Conservation (phyloP, 2,329 filamentous ascomycete genomes). For the Alternaria solani region DNA sequence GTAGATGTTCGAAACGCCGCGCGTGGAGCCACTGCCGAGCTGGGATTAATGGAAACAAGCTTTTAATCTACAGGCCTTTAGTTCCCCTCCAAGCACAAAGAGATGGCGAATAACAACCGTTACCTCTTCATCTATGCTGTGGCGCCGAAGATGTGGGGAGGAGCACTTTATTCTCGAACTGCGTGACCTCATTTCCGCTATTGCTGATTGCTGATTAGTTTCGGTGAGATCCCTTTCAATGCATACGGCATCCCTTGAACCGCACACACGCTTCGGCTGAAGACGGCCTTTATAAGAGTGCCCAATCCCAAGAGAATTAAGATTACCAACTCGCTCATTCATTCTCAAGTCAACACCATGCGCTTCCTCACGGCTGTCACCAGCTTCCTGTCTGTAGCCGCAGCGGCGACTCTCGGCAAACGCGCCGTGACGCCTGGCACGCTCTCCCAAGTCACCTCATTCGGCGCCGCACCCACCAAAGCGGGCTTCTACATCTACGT, state of each 20-base stretch:
- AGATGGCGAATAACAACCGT: not conserved
- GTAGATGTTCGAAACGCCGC: slow-evolving; percentile 8
- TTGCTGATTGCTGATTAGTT: slow-evolving; percentile 16
- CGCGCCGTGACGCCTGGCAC: slow-evolving; percentile 39
- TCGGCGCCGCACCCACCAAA: slow-evolving; percentile 53
- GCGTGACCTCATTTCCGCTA: slow-evolving; percentile 5
- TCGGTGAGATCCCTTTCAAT: not conserved
- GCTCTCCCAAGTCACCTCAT: slow-evolving; percentile 53
- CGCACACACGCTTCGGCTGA: slow-evolving; percentile 7
- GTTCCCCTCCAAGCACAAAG: not conserved
- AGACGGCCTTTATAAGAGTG: slow-evolving; percentile 10
- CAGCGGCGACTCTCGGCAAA: slow-evolving; percentile 32
- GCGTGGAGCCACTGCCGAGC: slow-evolving; percentile 8
- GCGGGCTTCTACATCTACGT: slow-evolving; percentile 64
- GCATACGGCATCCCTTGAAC: slow-evolving; percentile 11
- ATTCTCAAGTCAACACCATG: slow-evolving; percentile 23
- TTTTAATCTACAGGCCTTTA: slow-evolving; percentile 12
- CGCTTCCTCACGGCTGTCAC: slow-evolving; percentile 33
- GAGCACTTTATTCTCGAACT: slow-evolving; percentile 11
- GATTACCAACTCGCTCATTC: not conserved
- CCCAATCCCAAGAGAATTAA: not conserved
- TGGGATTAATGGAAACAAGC: slow-evolving; percentile 17
- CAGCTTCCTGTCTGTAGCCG: slow-evolving; percentile 30
- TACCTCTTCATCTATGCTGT: slow-evolving; percentile 7
- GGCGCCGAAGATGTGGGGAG: slow-evolving; percentile 14